Percentiles rank a stretch among this genome's conserved stretches.
Evolutionary conservation across 202 grass and related monocot genomes (phyloP).

Genomic region (Brachypodium distachyon): DNA sequence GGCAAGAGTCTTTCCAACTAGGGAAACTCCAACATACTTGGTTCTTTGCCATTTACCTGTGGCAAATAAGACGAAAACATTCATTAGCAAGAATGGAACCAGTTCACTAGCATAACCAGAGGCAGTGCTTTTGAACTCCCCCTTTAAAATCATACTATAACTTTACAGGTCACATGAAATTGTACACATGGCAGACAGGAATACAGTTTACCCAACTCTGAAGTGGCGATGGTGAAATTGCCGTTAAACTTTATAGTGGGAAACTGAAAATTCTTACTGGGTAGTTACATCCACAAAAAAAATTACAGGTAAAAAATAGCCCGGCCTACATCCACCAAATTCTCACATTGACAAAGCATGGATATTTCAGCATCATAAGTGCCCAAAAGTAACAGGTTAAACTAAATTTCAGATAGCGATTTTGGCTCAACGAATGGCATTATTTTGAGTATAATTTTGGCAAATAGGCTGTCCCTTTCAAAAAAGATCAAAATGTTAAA

Average conservation of each 20-base stretch:
- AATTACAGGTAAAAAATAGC: not conserved
- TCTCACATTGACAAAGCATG: not conserved
- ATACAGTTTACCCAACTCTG: not conserved
- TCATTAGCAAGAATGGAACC: not conserved
- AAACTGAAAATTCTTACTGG: not conserved
- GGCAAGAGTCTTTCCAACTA: constrained; percentile 76
- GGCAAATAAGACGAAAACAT: not conserved
- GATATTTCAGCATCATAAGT: not conserved
- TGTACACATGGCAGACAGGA: not conserved
- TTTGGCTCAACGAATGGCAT: not conserved
- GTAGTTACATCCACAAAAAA: not conserved
- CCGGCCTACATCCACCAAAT: not conserved
- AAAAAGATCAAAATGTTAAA: constrained; percentile 7
- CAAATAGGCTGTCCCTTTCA: constrained; percentile 2
- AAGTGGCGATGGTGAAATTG: not conserved
- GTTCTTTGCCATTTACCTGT: constrained; percentile 77
- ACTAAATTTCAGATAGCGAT: not conserved
- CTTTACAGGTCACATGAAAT: not conserved
- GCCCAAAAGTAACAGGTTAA: not conserved
- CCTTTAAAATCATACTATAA: not conserved
- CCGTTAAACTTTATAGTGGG: not conserved
- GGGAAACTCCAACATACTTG: constrained; percentile 83
- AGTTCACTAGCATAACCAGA: not conserved
- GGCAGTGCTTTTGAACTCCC: not conserved
- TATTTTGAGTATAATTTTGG: not conserved